Conservation (phyloP, 176 grass and related monocot species). For the Avena sativa region DNA sequence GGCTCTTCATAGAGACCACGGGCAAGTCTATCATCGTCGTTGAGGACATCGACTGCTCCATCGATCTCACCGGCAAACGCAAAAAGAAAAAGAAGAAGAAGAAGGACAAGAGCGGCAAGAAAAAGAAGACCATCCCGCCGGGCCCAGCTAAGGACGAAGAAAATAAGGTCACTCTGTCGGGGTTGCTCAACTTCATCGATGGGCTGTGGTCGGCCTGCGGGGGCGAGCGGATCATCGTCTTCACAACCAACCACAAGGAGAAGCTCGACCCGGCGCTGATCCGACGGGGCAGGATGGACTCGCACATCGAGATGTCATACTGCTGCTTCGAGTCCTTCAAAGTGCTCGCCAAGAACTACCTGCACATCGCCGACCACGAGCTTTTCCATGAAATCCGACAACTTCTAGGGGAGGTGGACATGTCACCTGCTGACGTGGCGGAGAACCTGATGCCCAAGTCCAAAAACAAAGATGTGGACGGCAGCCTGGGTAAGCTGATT, state of each 20-base stretch:
- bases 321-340: constrained; percentile 59
- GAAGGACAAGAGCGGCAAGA: neutral
- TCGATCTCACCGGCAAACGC: constrained; percentile 25
- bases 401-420: neutral
- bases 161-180: neutral
- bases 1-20: constrained; percentile 27
- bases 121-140: neutral
- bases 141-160: neutral
- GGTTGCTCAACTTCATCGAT: constrained; percentile 66
- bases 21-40: constrained; percentile 28
- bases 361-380: constrained; percentile 6
- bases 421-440: neutral
- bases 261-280: constrained; percentile 68
- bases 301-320: constrained; percentile 66
- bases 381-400: neutral
- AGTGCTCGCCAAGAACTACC: constrained; percentile 58
- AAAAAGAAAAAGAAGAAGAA: neutral
- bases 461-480: neutral
- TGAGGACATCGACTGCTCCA: constrained; percentile 29
- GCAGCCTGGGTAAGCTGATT: neutral
- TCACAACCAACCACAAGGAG: constrained; percentile 68
- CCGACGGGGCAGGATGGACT: constrained; percentile 69
- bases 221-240: constrained; percentile 62
- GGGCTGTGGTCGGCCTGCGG: constrained; percentile 65
- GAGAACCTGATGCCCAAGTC: constrained; percentile 19